Conservation (phyloP, 495 filamentous ascomycete species). For the Baudoinia panamericana region DNA sequence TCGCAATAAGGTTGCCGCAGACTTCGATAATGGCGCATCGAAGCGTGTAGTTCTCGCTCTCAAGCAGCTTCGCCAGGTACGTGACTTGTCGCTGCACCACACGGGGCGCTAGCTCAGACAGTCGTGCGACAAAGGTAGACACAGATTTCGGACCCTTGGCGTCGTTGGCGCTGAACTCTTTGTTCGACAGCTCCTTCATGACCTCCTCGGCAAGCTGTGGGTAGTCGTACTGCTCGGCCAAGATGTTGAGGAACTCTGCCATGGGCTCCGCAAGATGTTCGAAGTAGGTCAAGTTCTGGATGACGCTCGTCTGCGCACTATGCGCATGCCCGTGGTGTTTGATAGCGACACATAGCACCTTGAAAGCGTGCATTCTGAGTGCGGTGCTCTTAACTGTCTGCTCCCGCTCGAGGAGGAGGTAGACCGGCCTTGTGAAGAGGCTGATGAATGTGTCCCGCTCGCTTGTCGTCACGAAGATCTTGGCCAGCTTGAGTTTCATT, state of each 20-base stretch:
- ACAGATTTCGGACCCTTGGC: slow-evolving; percentile 90
- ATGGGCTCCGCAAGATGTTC: slow-evolving; percentile 97
- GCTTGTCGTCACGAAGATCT: slow-evolving; percentile 91
- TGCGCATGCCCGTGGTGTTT: slow-evolving; percentile 98
- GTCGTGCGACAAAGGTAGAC: slow-evolving; percentile 85
- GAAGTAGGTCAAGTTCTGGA: slow-evolving; percentile 94
- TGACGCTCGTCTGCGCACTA: slow-evolving; percentile 92
- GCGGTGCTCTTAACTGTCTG: slow-evolving; percentile 79
- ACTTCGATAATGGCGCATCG: slow-evolving; percentile 91
- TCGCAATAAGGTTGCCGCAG: slow-evolving; percentile 89
- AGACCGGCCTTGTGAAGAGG: slow-evolving; percentile 85
- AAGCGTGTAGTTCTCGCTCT: slow-evolving; percentile 94
- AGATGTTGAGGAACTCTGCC: slow-evolving; percentile 94
- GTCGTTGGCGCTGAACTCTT: slow-evolving; percentile 95
- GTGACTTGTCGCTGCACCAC: slow-evolving; percentile 97
- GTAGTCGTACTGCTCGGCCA: slow-evolving; percentile 95
- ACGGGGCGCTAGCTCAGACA: slow-evolving; percentile 89
- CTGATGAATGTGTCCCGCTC: slow-evolving; percentile 90
- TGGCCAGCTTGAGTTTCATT: slow-evolving; percentile 78
- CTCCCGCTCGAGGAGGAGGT: slow-evolving; percentile 88
- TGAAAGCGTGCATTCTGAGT: slow-evolving; percentile 92
- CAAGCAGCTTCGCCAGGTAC: slow-evolving; percentile 77
- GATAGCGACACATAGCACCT: slow-evolving; percentile 88
- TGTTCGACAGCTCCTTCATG: slow-evolving; percentile 83
- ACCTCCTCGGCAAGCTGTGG: slow-evolving; percentile 92